Conservation (phyloP, 2,329 filamentous ascomycete genomes). For the Cordyceps cateniannulata region DNA sequence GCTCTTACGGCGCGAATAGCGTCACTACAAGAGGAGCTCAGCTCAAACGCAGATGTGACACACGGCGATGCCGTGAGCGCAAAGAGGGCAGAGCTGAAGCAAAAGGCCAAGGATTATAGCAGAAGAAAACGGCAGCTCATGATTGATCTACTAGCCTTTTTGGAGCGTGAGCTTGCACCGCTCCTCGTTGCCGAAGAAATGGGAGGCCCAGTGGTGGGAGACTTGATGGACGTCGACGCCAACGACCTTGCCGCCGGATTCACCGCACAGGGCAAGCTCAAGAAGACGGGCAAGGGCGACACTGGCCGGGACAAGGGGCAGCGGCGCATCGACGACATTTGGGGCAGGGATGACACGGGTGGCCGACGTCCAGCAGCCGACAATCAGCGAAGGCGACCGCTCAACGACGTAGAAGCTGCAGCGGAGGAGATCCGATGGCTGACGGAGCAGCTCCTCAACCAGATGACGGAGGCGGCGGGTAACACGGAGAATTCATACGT, state of each 20-base stretch:
- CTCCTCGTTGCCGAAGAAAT: slow-evolving; percentile 80
- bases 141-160: slow-evolving; percentile 60
- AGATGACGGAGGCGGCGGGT: slow-evolving; percentile 46
- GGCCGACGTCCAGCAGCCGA: slow-evolving; percentile 3
- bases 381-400: slow-evolving; percentile 18
- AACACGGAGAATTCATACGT: slow-evolving; percentile 53
- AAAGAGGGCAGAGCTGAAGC: slow-evolving; percentile 52
- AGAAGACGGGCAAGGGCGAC: slow-evolving; percentile 30
- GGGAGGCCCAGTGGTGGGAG: slow-evolving; percentile 75
- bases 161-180: slow-evolving; percentile 61
- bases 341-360: slow-evolving; percentile 33
- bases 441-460: slow-evolving; percentile 55
- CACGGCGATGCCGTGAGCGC: slow-evolving; percentile 57
- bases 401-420: slow-evolving; percentile 45
- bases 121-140: slow-evolving; percentile 55
- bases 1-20: slow-evolving; percentile 52
- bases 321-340: slow-evolving; percentile 58
- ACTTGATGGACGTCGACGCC: slow-evolving; percentile 57
- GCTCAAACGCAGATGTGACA: slow-evolving; percentile 50
- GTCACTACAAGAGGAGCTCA: slow-evolving; percentile 50
- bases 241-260: slow-evolving; percentile 56
- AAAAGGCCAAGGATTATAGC: slow-evolving; percentile 54
- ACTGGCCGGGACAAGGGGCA: slow-evolving; percentile 46
- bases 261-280: slow-evolving; percentile 51
- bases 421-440: slow-evolving; percentile 52